Evolutionary conservation across 2,329 filamentous ascomycete genomes (phyloP), one percentile per base, ranked within the genome.

Genomic region (Colletotrichum agaves): DNA sequence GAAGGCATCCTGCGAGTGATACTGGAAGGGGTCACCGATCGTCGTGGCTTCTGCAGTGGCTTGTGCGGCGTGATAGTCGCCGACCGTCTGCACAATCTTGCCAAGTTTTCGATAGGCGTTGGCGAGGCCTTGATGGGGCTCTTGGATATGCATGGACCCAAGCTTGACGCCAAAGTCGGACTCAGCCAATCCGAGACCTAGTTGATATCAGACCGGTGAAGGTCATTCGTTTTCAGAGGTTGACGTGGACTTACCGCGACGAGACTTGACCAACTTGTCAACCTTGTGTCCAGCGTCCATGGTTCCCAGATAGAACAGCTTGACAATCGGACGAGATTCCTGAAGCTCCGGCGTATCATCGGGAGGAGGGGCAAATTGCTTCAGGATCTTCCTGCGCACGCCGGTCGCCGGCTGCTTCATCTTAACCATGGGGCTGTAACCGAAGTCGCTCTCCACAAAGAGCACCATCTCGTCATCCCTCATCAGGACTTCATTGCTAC

Each of bases 271-370:
- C 37, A 98, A 87, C 76, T 91, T 93, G 76, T 99, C 96, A 35
- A 99, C 89, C 81, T 98, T 98, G 80, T 99, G 96, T 47, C 94
- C 93, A n/a, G 93, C 90, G 77, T 98, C 96, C 93, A 99, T 97
- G 6, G 93, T 91, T 19, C 93, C 93, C 21, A 99, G 84, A 76
- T 99, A 99, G 78, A 99, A 98, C 53, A 94, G 87, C 82, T 99
- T 99, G 41, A 98, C 96, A 47, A 93, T 85, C 0, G 96, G 96
- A 60, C 96, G 88, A 19, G 94, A 94, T 74, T 96, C 91, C 71
- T 95, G 91, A 62, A 99, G 85, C 82, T 99, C 96, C 10, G 95
- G 94, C 1, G 96, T 98, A 78, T 99, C 96, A 79, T 99, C 96
- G 12, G 96, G 94, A 1, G 96, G 96, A 35, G 96, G 96, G 41